Evolutionary conservation across 2,329 filamentous ascomycete species (phyloP).

Genomic region (Ophiostoma australiae): DNA sequence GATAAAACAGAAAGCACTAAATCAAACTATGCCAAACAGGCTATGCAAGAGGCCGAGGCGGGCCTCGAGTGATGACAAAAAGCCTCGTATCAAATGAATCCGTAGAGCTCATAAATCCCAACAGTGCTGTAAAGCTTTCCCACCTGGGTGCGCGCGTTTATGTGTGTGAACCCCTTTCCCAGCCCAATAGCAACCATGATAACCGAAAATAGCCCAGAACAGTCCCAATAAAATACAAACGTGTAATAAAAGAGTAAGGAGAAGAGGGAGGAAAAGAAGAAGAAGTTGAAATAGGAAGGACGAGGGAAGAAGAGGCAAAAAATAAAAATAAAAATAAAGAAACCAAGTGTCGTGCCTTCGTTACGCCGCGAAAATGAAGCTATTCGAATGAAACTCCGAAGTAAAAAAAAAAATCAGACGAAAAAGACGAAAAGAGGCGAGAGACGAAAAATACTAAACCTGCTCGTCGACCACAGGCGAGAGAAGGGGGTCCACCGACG

Average conservation of each 20-base stretch:
- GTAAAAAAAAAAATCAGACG: background rate
- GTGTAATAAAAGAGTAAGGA: background rate
- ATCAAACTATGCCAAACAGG: background rate
- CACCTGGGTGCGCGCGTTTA: constrained; percentile 15
- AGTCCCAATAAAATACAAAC: constrained; percentile 13
- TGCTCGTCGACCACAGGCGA: background rate
- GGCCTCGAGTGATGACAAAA: background rate
- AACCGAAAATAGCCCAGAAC: constrained; percentile 2
- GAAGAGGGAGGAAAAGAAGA: background rate
- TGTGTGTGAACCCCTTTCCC: constrained; percentile 14
- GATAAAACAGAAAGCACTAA: background rate
- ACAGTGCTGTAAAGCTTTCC: constrained; percentile 4
- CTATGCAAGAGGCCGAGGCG: constrained; percentile 8
- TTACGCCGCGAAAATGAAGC: constrained; percentile 18
- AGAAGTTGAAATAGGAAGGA: background rate
- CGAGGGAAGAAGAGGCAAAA: background rate
- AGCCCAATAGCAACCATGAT: constrained; percentile 5
- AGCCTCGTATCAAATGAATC: background rate
- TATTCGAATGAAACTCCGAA: background rate
- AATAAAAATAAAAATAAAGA: background rate
- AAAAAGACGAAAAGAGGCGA: background rate
- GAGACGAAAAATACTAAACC: background rate
- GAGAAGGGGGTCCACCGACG: background rate
- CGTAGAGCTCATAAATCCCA: background rate
- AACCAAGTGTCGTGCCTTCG: constrained; percentile 8